A percentile compares a stretch with the other conserved stretches of the same genome.
Evolutionary conservation across 768 basidiomycete genomes (phyloP).

Genomic region (Amanita rubescens): DNA sequence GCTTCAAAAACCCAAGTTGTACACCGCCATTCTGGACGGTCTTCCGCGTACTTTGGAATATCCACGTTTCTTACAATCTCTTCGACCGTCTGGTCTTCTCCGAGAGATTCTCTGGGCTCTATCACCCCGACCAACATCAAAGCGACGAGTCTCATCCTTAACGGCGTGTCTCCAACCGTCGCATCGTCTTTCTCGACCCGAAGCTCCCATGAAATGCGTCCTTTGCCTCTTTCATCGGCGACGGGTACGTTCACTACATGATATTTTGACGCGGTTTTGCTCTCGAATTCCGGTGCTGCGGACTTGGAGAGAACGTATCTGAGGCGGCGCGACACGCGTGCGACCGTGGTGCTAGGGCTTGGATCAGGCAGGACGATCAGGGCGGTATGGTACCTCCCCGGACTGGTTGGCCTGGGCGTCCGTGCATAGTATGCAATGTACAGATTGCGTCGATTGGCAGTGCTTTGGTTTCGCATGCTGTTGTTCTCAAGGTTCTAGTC

Average conservation of each 20-base stretch:
- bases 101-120: no score
- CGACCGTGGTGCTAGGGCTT: no score
- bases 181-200: not conserved
- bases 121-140: not conserved
- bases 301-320: no score
- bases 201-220: not conserved
- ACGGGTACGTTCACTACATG: not conserved
- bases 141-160: slow-evolving; percentile 1
- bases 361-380: not conserved
- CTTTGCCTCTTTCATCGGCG: not conserved
- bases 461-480: no score
- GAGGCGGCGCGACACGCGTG: no score
- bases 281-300: not conserved
- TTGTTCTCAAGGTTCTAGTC: no score
- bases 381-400: not conserved
- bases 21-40: not conserved
- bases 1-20: not conserved
- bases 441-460: not conserved
- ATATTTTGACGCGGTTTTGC: not conserved
- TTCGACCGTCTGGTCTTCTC: not conserved
- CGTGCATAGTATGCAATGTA: slow-evolving; percentile 2
- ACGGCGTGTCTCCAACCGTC: not conserved
- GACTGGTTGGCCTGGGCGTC: not conserved
- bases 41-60: not conserved
- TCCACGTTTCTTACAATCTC: not conserved